Percentiles rank a stretch among this genome's conserved stretches.
Evolutionary conservation across 2,329 filamentous ascomycete genomes (phyloP).

Genomic region (Ceratocystis cacaofunesta): DNA sequence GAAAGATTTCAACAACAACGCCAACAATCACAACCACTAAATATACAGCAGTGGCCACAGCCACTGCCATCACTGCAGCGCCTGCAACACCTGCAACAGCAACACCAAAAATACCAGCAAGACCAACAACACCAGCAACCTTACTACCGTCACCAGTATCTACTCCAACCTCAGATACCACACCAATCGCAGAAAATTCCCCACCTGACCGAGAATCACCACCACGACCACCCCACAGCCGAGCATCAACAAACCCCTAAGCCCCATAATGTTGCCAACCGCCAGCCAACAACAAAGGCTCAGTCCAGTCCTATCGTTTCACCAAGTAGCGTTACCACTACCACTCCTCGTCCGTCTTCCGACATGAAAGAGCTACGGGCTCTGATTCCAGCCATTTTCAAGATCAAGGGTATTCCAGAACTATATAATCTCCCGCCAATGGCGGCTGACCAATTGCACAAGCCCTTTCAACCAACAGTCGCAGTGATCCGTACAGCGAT

Average conservation of each 20-base stretch:
- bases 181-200: neutral
- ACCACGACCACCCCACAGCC: neutral
- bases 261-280: neutral
- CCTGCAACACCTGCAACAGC: no score
- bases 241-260: neutral
- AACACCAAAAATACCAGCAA: no score
- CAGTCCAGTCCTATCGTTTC: neutral
- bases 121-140: no score
- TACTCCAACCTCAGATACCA: neutral
- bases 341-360: neutral
- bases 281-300: neutral
- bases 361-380: slow-evolving; percentile 6
- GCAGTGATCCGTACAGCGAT: slow-evolving; percentile 12
- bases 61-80: no score
- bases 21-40: no score
- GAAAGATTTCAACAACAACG: no score
- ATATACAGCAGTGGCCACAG: no score
- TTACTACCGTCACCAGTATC: no score
- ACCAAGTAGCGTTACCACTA: neutral
- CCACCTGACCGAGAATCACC: neutral
- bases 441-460: neutral
- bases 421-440: neutral
- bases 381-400: slow-evolving; percentile 8
- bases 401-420: neutral
- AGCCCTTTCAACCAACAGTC: neutral